These are phyloP conservation scores for Ramalina peruviana DNA, from an alignment of 495 filamentous ascomycete genomes.

Conservation along the genomic window DNA sequence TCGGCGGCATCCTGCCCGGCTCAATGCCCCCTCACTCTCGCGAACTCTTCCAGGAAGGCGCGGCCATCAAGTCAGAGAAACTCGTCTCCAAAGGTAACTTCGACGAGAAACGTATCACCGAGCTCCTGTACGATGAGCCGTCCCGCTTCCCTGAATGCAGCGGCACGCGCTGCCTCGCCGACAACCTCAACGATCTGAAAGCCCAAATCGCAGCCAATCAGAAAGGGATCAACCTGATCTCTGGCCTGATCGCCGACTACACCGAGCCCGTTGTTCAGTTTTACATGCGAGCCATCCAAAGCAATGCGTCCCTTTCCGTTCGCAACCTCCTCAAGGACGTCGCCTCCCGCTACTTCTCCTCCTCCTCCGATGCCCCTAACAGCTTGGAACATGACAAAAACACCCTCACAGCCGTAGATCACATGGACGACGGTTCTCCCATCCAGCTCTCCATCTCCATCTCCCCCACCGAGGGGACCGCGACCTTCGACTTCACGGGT, in stretches of 20 bases:
- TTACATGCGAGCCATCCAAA: conserved; percentile 91
- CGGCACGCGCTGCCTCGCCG: conserved; percentile 77
- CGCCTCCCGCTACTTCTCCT: conserved; percentile 44
- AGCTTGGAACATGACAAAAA: conserved; percentile 26
- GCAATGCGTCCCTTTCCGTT: conserved; percentile 79
- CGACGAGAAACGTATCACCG: conserved; percentile 72
- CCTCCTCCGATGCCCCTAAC: conserved; percentile 30
- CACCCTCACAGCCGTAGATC: conserved; percentile 53
- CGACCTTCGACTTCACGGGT: conserved; percentile 78
- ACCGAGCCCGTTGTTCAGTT: conserved; percentile 83
- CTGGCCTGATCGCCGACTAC: conserved; percentile 73
- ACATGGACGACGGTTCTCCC: conserved; percentile 88
- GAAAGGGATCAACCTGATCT: conserved; percentile 86
- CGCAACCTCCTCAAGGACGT: conserved; percentile 72
- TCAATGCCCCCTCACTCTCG: conserved; percentile 94
- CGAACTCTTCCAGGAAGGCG: conserved; percentile 89
- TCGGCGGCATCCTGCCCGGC: conserved; percentile 88
- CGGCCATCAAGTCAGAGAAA: conserved; percentile 86
- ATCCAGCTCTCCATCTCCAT: conserved; percentile 78
- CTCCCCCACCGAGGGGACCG: conserved; percentile 67
- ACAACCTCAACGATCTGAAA: conserved; percentile 93
- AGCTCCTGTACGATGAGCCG: conserved; percentile 72
- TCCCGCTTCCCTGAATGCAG: conserved; percentile 76
- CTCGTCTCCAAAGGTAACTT: conserved; percentile 82
- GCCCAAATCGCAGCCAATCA: conserved; percentile 94